Conservation (phyloP, 768 basidiomycete species). For the Phylloporus arenicola region DNA sequence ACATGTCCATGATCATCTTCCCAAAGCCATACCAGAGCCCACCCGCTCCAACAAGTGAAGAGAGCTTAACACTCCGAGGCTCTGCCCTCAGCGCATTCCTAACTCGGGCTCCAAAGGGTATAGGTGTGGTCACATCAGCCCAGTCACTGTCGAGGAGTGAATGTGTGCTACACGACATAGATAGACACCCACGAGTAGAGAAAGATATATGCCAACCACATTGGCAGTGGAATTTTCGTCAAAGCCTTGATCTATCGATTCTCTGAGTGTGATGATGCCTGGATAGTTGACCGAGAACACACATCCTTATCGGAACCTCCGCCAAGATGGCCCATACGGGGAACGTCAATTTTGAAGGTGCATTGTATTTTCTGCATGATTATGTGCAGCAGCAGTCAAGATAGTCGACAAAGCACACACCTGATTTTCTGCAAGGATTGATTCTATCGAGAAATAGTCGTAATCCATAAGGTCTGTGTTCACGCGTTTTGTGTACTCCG, state of each 20-base stretch:
- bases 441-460: slow-evolving; percentile 89
- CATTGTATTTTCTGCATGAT: slow-evolving; percentile 79
- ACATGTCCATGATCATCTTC: slow-evolving; percentile 81
- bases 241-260: slow-evolving; percentile 61
- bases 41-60: slow-evolving; percentile 78
- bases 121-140: slow-evolving; percentile 82
- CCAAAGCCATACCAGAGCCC: slow-evolving; percentile 94
- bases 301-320: slow-evolving; percentile 83
- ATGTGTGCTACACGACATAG: background rate
- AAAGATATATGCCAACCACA: slow-evolving; percentile 88
- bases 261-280: slow-evolving; percentile 4
- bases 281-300: slow-evolving; percentile 25
- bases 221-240: slow-evolving; percentile 77
- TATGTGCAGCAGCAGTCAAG: background rate
- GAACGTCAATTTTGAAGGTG: slow-evolving; percentile 81
- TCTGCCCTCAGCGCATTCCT: slow-evolving; percentile 87
- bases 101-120: slow-evolving; percentile 71
- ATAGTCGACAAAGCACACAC: slow-evolving; percentile 31
- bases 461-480: slow-evolving; percentile 56
- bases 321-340: slow-evolving; percentile 84
- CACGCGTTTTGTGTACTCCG: too few species aligned
- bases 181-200: slow-evolving; percentile 58
- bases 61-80: slow-evolving; percentile 75
- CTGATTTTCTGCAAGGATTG: slow-evolving; percentile 90
- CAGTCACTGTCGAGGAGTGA: slow-evolving; percentile 50